These are phyloP conservation scores for Annulohypoxylon nitens DNA, from an alignment of 495 filamentous ascomycete genomes.

Conservation along the genomic window DNA sequence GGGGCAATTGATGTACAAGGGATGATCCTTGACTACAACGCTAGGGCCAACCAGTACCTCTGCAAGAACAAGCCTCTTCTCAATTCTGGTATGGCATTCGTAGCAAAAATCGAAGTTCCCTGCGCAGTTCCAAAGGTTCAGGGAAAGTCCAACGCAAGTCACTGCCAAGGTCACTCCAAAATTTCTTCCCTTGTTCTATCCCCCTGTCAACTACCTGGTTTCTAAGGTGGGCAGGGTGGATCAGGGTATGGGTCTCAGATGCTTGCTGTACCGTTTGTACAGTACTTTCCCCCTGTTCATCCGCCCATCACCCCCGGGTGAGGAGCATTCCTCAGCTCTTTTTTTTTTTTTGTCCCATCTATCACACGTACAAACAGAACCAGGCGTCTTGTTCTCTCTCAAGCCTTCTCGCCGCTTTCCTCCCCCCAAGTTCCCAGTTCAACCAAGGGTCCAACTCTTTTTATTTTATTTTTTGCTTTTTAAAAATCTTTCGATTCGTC, in stretches of 20 bases:
- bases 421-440: constrained; percentile 5
- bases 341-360: constrained; percentile 37
- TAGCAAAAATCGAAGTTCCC: constrained; percentile 34
- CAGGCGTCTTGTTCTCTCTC: constrained; percentile 21
- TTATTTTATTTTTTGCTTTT: constrained; percentile 32
- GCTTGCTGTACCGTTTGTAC: constrained; percentile 43
- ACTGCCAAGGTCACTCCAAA: constrained; percentile 37
- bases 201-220: constrained; percentile 36
- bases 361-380: constrained; percentile 10
- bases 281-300: constrained; percentile 32
- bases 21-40: constrained; percentile 35
- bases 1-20: constrained; percentile 45
- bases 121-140: constrained; percentile 30
- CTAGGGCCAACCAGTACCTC: constrained; percentile 37
- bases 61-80: constrained; percentile 23
- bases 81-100: constrained; percentile 45
- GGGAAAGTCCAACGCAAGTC: constrained; percentile 31
- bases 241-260: constrained; percentile 34
- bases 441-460: constrained; percentile 19
- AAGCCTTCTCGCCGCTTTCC: constrained; percentile 35
- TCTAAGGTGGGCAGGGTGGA: constrained; percentile 6
- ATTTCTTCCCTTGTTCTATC: constrained; percentile 31
- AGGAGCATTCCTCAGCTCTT: constrained; percentile 42
- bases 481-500: constrained; percentile 30
- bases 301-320: constrained; percentile 36